phyloP scores from a whole-genome alignment of 1,139 yeast genomes.

The Yarrowia galli region DNA sequence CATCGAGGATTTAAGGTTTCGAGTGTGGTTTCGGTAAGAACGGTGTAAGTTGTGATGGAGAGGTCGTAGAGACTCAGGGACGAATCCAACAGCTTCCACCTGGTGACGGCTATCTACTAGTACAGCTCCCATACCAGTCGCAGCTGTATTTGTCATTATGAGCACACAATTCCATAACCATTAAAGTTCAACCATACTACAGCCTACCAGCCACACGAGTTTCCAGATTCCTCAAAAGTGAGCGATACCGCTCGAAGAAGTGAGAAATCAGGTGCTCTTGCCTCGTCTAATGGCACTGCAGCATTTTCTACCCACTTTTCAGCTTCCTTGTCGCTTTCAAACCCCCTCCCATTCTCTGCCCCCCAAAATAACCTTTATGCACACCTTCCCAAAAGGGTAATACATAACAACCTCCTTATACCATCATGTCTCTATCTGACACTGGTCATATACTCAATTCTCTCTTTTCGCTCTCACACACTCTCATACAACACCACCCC shows the following conservation, averaged over 20 bases:
- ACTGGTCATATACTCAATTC: neutral
- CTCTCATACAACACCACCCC: neutral
- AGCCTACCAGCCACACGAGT: conserved; percentile 27
- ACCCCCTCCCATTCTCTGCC: neutral
- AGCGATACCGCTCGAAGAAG: too few species aligned
- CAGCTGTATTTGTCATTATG: too few species aligned
- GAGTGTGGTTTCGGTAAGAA: neutral
- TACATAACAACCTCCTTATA: conserved; percentile 15
- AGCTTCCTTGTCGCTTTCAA: neutral
- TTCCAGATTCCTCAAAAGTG: neutral
- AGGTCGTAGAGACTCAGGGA: too few species aligned
- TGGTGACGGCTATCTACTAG: too few species aligned
- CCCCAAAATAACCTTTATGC: neutral
- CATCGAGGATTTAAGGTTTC: neutral
- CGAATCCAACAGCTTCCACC: too few species aligned
- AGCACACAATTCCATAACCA: too few species aligned
- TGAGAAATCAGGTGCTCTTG: too few species aligned
- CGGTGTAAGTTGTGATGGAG: too few species aligned
- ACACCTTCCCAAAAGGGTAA: conserved; percentile 22
- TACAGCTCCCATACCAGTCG: too few species aligned
- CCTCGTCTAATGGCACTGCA: too few species aligned
- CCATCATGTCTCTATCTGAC: neutral
- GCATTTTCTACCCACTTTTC: too few species aligned
- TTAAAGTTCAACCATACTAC: conserved; percentile 1
- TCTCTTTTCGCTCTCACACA: neutral